Evolutionary conservation across 805 yeast species (phyloP).

Genomic region (Cyberlindnera xishuangbannaensis): DNA sequence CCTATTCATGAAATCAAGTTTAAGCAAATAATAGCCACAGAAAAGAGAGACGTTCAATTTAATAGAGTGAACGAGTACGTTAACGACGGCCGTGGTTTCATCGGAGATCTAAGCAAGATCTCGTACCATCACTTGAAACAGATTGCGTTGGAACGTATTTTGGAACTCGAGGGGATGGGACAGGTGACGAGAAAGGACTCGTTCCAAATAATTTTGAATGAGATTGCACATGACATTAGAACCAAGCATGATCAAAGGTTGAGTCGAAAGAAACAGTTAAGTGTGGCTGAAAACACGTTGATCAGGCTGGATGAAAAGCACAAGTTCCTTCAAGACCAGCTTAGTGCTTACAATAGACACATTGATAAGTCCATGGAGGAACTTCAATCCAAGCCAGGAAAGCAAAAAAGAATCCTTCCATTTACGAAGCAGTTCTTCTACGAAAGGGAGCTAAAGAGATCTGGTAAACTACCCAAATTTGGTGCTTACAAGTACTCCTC

Average conservation of each 20-base stretch:
- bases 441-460: slow-evolving; percentile 60
- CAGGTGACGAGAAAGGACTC: slow-evolving; percentile 59
- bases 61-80: slow-evolving; percentile 37
- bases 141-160: slow-evolving; percentile 63
- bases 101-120: slow-evolving; percentile 43
- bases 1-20: slow-evolving; percentile 67
- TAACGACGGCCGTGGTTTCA: slow-evolving; percentile 37
- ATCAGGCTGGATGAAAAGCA: slow-evolving; percentile 41
- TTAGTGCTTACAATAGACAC: slow-evolving; percentile 38
- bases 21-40: slow-evolving; percentile 45
- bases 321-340: slow-evolving; percentile 33
- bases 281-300: slow-evolving; percentile 39
- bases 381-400: slow-evolving; percentile 36
- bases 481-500: slow-evolving; percentile 77
- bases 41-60: slow-evolving; percentile 30
- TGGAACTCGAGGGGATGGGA: slow-evolving; percentile 69
- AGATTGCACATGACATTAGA: slow-evolving; percentile 74
- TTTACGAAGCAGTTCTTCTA: slow-evolving; percentile 76
- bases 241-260: slow-evolving; percentile 47
- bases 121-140: slow-evolving; percentile 75
- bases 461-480: slow-evolving; percentile 63
- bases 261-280: slow-evolving; percentile 41
- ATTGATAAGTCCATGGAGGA: slow-evolving; percentile 46
- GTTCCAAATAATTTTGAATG: slow-evolving; percentile 74
- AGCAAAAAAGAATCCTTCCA: slow-evolving; percentile 32